Base-by-base conservation (phyloP, 148 eudicot genomes). In the Pharnaceum exiguum region DNA sequence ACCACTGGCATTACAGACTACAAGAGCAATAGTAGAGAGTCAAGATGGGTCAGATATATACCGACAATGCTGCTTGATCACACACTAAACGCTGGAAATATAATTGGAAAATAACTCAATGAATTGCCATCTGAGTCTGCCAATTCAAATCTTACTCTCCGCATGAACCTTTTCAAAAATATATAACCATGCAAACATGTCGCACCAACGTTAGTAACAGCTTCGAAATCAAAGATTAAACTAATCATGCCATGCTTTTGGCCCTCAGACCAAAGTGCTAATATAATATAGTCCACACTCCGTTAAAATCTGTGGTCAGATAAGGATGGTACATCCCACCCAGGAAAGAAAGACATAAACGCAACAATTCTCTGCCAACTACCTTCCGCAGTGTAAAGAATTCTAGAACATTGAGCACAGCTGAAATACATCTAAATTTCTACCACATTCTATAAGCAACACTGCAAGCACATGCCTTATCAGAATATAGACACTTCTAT, bases 21-120 rank as follows among this genome's bases (percentile, higher is more conserved):
- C 37, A 35, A 40, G 38, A 31, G 65, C 36, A 7, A 17, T 36
- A 22, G 22, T 10, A n/a, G 5, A 7, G 37, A 32, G 30, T 27
- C 16, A 33, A 17, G 24, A 15, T n/a, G 23, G 19, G 25, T 37
- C 35, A 59, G 51, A 40, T 61, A 69, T 57, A 64, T 56, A 70
- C 59, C 74, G 55, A 70, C 15, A 62, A 56, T 70, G 74, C 23
- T 55, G 36, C 44, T 23, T 46, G 60, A 45, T 87, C 95, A 87
- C 86, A 82, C 95, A 55, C 27, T 71, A 64, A 65, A 79, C 72
- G 88, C 86, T 64, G 45, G 25, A 67, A 69, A 68, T 73, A 70
- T 68, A 66, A 71, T 61, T 73, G 68, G 69, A 57, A 52, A 57
- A 55, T 63, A 59, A 71, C 49, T 61, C 55, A 45, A 63, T 18